These are phyloP conservation scores for Candida xiaguanensis DNA, from an alignment of 805 yeast species.

Conservation along the genomic window DNA sequence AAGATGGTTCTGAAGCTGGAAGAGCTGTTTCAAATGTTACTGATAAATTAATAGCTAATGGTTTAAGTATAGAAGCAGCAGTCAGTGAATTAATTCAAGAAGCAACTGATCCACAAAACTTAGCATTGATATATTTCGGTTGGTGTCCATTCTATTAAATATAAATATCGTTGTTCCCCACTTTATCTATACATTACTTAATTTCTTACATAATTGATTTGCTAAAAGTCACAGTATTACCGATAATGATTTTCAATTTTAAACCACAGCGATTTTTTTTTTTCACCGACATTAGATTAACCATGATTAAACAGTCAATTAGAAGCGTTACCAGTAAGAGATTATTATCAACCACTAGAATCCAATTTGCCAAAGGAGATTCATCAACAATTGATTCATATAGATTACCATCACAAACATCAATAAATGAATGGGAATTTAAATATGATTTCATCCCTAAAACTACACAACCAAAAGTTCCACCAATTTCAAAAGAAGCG, in stretches of 20 bases:
- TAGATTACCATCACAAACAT: constrained; percentile 46
- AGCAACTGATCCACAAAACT: constrained; percentile 64
- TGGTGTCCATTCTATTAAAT: constrained; percentile 74
- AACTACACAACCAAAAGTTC: constrained; percentile 37
- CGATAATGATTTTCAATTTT: background rate
- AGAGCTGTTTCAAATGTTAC: constrained; percentile 72
- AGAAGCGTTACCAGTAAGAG: background rate
- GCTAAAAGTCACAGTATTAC: constrained; percentile 1
- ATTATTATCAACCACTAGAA: background rate
- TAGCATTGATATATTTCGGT: constrained; percentile 76
- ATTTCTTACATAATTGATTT: background rate
- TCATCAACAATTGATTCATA: constrained; percentile 55
- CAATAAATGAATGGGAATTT: constrained; percentile 49
- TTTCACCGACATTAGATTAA: background rate
- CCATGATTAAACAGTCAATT: constrained; percentile 7
- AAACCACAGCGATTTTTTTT: background rate
- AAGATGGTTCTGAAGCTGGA: constrained; percentile 68
- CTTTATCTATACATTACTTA: background rate
- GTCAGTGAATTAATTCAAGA: constrained; percentile 77
- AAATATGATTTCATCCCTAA: constrained; percentile 44
- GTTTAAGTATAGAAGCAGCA: constrained; percentile 76
- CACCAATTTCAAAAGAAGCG: constrained; percentile 46
- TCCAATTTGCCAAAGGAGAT: constrained; percentile 47
- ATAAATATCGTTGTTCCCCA: background rate
- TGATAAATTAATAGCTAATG: constrained; percentile 61